Evolutionary conservation across 768 basidiomycete genomes (phyloP), one percentile per base, ranked within the genome.

Genomic region (Butyriboletus loyo): DNA sequence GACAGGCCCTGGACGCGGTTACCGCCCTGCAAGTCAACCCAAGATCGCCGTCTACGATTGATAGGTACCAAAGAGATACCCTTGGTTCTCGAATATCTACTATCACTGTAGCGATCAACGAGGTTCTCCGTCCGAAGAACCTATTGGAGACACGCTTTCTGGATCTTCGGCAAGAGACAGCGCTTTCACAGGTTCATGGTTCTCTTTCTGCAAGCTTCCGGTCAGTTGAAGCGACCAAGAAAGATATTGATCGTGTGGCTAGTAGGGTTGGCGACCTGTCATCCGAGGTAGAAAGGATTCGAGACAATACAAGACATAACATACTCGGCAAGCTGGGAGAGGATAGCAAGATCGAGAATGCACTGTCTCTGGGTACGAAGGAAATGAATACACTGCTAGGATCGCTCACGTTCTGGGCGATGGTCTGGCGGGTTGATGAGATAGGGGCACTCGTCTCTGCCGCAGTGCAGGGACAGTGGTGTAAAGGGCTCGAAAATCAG

Each of bases 51-150:
- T 58, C 72, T 3, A 75, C 79, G 30, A 75, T 90, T 14, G 83
- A 88, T 54, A 74, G 71, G 52, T 91, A 83, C 66, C 86, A 88
- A 61, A 77, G 82, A 54, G 77, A 82, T 9, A 83, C 80, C 52
- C 62, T 79, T 22, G 78, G 73, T 7, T 90, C 88, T 19, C 72
- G 75, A n/a, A 66, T 89, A 25, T 78, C 84, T 8, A 61, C 70
- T 22, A 55, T 88, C 31, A 74, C 76, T 4, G 52, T 69, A 5
- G 61, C 75, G 3, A 66, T 88, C 34, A 45, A 64, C 22, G 58
- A 54, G 37, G 17, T 65, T 5, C 39, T 70, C 30, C 9, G 46
- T 30, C 46, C 50, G 1, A 49, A 40, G 19, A 38, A 48, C 4
- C 10, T 43, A 4, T 41, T 50, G 15, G 45, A 54, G 27, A 43